phyloP scores from a whole-genome alignment of 2,329 filamentous ascomycete species.

The Stagonosporopsis rhizophila region DNA sequence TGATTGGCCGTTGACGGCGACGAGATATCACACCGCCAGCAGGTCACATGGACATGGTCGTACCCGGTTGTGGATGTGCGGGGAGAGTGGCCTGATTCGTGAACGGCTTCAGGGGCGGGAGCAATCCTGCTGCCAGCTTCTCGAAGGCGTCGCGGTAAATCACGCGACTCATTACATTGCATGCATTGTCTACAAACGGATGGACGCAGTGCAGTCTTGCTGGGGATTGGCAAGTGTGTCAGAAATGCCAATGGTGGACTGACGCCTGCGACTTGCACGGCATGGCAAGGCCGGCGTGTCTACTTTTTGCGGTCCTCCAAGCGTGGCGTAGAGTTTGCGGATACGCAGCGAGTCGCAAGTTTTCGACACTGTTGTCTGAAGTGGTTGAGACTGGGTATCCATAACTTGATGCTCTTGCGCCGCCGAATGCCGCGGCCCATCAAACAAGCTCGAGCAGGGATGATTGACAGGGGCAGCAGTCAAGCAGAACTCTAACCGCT shows the following conservation, averaged over 20 bases:
- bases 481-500: slow-evolving; percentile 32
- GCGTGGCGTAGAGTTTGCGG: slow-evolving; percentile 12
- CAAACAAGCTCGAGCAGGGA: slow-evolving; percentile 18
- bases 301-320: slow-evolving; percentile 12
- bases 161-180: slow-evolving; percentile 39
- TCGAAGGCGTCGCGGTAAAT: slow-evolving; percentile 36
- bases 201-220: slow-evolving; percentile 12
- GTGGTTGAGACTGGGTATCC: slow-evolving; percentile 24
- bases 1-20: slow-evolving; percentile 27
- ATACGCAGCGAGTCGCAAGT: slow-evolving; percentile 12
- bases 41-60: slow-evolving; percentile 40
- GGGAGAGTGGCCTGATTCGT: slow-evolving; percentile 37
- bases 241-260: slow-evolving; percentile 1
- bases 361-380: slow-evolving; percentile 15
- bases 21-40: slow-evolving; percentile 43
- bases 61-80: slow-evolving; percentile 27
- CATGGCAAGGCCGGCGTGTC: neutral
- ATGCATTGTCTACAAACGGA: slow-evolving; percentile 5
- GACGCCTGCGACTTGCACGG: slow-evolving; percentile 2
- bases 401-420: slow-evolving; percentile 23
- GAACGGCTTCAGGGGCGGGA: slow-evolving; percentile 33
- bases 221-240: slow-evolving; percentile 10
- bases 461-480: slow-evolving; percentile 30
- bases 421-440: slow-evolving; percentile 29
- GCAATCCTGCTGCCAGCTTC: slow-evolving; percentile 32